Conservation (phyloP, 2,329 filamentous ascomycete species). For the Cercospora brassicicola region DNA sequence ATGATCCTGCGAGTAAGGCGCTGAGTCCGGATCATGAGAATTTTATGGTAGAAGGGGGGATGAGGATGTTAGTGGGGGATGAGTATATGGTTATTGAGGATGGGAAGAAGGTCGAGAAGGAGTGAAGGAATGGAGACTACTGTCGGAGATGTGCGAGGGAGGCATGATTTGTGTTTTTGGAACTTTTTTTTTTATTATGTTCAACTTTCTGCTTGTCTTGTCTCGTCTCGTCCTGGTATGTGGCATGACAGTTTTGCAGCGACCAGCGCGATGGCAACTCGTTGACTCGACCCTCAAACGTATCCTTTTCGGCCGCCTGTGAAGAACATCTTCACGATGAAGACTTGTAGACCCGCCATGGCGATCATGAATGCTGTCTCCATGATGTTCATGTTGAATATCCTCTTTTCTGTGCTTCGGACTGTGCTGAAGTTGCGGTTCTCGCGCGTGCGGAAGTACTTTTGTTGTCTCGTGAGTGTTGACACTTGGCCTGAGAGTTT, state of each 20-base stretch:
- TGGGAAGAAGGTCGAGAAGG: conserved; percentile 10
- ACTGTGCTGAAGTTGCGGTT: conserved; percentile 99
- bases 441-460: conserved; percentile 98
- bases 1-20: conserved; percentile 48
- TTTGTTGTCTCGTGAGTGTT: conserved; percentile 94
- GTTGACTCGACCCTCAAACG: neutral
- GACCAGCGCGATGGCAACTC: conserved; percentile 6
- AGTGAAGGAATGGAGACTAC: neutral
- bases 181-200: neutral
- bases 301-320: conserved; percentile 72
- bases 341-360: conserved; percentile 96
- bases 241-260: conserved; percentile 12
- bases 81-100: conserved; percentile 39
- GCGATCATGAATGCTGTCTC: conserved; percentile 87
- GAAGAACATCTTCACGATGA: conserved; percentile 98
- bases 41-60: conserved; percentile 41
- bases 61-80: conserved; percentile 51
- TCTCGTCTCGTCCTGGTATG: conserved; percentile 3
- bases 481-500: conserved; percentile 91
- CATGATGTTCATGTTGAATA: conserved; percentile 95
- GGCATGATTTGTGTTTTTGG: neutral
- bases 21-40: conserved; percentile 40
- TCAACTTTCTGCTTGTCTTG: neutral
- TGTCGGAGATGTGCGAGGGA: neutral
- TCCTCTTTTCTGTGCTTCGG: conserved; percentile 88